These are phyloP conservation scores for Eimeria sp. DNA, from an alignment of 169 alveolate species.

Conservation along the genomic window DNA sequence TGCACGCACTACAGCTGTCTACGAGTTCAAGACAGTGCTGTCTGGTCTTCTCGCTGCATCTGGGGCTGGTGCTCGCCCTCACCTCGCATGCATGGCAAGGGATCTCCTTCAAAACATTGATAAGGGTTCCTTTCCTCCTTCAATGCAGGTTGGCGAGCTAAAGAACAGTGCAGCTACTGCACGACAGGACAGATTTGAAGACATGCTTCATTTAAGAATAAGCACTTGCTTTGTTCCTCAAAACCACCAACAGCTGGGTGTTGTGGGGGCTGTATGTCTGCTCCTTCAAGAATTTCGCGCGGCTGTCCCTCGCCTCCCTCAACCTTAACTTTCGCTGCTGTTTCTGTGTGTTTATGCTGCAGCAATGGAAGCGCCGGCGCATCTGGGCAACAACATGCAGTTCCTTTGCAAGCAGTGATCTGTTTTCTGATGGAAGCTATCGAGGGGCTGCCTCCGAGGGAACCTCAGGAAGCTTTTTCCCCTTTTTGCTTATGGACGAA, in stretches of 20 bases:
- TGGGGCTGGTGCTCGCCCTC: neutral
- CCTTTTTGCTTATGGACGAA: slow-evolving; percentile 78
- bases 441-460: neutral
- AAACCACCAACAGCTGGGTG: neutral
- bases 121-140: slow-evolving; percentile 69
- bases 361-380: slow-evolving; percentile 83
- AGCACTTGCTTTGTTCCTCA: neutral
- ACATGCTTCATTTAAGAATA: neutral
- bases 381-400: slow-evolving; percentile 81
- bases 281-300: no score
- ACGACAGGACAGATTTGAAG: neutral
- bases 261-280: neutral
- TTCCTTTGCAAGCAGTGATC: slow-evolving; percentile 46
- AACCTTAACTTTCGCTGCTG: neutral
- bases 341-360: neutral
- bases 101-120: slow-evolving; percentile 23
- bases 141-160: slow-evolving; percentile 19
- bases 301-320: no score
- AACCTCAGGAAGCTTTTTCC: neutral
- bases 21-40: slow-evolving; percentile 35
- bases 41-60: slow-evolving; percentile 1
- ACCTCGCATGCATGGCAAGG: slow-evolving; percentile 17
- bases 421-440: slow-evolving; percentile 7
- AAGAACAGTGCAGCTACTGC: no score
- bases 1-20: slow-evolving; percentile 32